Percentiles rank a stretch among this genome's conserved stretches.
Conservation (phyloP, 2,329 filamentous ascomycete genomes). For the Alternaria sp. region DNA sequence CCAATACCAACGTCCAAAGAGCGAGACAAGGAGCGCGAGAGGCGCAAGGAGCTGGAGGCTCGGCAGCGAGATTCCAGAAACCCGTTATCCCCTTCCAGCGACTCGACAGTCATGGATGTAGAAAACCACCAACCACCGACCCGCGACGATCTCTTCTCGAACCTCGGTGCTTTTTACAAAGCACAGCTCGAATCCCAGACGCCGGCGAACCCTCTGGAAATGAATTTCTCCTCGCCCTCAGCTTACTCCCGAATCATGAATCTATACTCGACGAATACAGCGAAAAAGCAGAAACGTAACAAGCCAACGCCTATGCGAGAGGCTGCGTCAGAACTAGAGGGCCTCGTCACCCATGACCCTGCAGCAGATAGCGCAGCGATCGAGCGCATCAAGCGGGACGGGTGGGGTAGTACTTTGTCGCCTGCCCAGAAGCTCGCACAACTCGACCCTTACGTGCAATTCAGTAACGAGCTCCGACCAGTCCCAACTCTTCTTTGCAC, state of each 20-base stretch:
- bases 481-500: slow-evolving; percentile 84
- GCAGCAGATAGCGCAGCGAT: slow-evolving; percentile 69
- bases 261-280: slow-evolving; percentile 70
- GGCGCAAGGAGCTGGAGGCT: slow-evolving; percentile 42
- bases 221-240: slow-evolving; percentile 75
- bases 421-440: slow-evolving; percentile 62
- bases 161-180: slow-evolving; percentile 82
- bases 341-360: slow-evolving; percentile 69
- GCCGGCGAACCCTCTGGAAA: slow-evolving; percentile 62
- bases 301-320: slow-evolving; percentile 82
- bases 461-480: slow-evolving; percentile 79
- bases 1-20: slow-evolving; percentile 52
- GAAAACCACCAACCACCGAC: slow-evolving; percentile 55
- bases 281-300: slow-evolving; percentile 66
- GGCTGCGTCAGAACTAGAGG: slow-evolving; percentile 74
- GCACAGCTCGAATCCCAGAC: slow-evolving; percentile 69
- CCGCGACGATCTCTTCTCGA: slow-evolving; percentile 74
- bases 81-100: slow-evolving; percentile 26
- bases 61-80: slow-evolving; percentile 29
- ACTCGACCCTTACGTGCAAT: slow-evolving; percentile 62
- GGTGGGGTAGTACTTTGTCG: slow-evolving; percentile 71
- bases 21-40: slow-evolving; percentile 50
- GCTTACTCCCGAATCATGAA: slow-evolving; percentile 90
- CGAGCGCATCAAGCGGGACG: slow-evolving; percentile 63
- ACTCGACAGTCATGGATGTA: slow-evolving; percentile 18